Conservation (phyloP, 768 basidiomycete species). For the Kwoniella pini region DNA sequence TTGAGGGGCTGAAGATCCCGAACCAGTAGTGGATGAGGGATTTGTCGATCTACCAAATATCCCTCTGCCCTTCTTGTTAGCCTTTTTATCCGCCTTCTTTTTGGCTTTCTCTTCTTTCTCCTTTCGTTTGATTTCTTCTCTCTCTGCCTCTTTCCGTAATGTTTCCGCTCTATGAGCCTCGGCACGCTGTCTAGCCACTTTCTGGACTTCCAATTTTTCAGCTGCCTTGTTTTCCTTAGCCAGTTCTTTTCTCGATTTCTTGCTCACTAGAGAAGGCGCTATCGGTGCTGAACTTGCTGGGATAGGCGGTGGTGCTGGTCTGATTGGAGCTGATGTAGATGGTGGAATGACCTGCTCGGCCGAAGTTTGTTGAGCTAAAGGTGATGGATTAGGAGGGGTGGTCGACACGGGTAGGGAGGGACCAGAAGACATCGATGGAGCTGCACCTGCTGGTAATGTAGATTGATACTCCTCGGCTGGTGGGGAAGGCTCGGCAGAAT, state of each 20-base stretch:
- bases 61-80: constrained; percentile 15
- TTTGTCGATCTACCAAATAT: not conserved
- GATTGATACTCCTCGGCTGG: constrained; percentile 26
- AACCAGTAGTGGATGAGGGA: not conserved
- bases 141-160: constrained; percentile 33
- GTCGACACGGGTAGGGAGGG: constrained; percentile 11
- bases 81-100: constrained; percentile 29
- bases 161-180: constrained; percentile 30
- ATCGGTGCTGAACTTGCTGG: constrained; percentile 13
- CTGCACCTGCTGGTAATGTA: constrained; percentile 31
- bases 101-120: constrained; percentile 43
- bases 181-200: constrained; percentile 32
- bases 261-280: constrained; percentile 11
- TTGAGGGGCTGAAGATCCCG: constrained; percentile 2
- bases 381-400: constrained; percentile 22
- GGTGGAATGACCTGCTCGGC: not conserved
- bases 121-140: constrained; percentile 34
- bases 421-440: not conserved
- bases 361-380: constrained; percentile 26
- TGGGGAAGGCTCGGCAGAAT: constrained; percentile 33
- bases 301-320: constrained; percentile 14
- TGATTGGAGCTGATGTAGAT: not conserved
- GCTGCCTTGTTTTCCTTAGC: constrained; percentile 47
- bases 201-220: constrained; percentile 36
- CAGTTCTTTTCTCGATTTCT: constrained; percentile 46